Base-by-base conservation (phyloP, 2,329 filamentous ascomycete species). In the Pseudovirgaria hyperparasitica region DNA sequence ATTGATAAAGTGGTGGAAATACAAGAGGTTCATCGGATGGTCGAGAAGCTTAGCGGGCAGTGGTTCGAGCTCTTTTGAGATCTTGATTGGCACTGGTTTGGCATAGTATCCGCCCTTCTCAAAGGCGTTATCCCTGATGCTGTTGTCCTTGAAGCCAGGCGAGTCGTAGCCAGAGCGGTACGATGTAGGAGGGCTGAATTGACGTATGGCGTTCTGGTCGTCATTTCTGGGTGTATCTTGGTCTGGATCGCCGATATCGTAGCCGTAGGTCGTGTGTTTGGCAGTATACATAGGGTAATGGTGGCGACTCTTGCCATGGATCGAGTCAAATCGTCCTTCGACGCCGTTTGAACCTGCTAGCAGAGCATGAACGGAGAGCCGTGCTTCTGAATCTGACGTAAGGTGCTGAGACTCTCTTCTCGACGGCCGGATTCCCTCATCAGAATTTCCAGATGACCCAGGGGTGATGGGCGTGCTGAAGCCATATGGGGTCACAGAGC, bases 1-100 rank as follows among this genome's bases (percentile, higher is more conserved):
- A 40, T 86, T 82, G 32, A 90, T 62, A 44, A 90, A 76, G 41
- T 76, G 72, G 45, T 78, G 72, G 37, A 77, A 77, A 41, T 77
- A 77, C 38, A 90, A 63, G 34, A 90, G 52, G 42, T 90, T 87
- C 70, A 87, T 87, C 1, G 73, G 77, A 40, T 82, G 86, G 19
- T 77, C 69, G 22, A 68, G 54, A 16, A 85, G 57, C 7, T 67
- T 55, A 4, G 56, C 41, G 4, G 72, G 72, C 13, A 77, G 46
- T 3, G 63, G 64, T 30, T 64, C 70, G 17, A 76, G 48, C 27
- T 61, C 61, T 34, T 66, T 65, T 3, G 69, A 63, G 14, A 75
- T 72, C 32, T 64, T 66, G 35, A 86, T 74, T 1, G 67, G 58
- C 1, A 85, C 75, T 0, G 76, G 74, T 19, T 69, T 68, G 9